Evolutionary conservation across 768 basidiomycete species (phyloP).

Genomic region (Suillus luteus): DNA sequence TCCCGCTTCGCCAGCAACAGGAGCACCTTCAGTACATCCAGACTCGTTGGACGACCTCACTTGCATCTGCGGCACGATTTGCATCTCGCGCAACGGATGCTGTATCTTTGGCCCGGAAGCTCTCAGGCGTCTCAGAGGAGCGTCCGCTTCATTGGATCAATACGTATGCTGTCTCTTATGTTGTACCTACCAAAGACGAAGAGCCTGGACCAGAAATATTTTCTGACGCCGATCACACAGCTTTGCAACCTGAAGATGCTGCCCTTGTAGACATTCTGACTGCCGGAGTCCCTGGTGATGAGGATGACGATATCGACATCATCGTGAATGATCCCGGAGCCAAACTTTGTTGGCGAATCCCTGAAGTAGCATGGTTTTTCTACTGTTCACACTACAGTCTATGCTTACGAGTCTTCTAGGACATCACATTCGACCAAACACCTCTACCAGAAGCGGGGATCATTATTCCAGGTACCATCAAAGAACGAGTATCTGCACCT

Average conservation of each 20-base stretch:
- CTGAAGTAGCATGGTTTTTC: neutral
- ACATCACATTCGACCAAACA: neutral
- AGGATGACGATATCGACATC: neutral
- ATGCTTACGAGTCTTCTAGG: neutral
- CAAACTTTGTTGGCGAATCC: neutral
- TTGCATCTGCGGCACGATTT: neutral
- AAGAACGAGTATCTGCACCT: neutral
- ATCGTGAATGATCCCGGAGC: neutral
- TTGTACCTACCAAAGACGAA: neutral
- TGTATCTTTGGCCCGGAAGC: neutral
- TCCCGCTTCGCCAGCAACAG: constrained; percentile 6
- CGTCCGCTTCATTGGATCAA: neutral
- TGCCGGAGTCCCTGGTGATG: neutral
- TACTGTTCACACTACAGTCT: neutral
- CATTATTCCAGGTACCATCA: neutral
- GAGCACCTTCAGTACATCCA: constrained; percentile 19
- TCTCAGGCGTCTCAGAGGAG: constrained; percentile 1
- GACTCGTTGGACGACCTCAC: constrained; percentile 18
- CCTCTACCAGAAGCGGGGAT: neutral
- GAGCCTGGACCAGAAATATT: neutral
- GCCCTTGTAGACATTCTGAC: neutral
- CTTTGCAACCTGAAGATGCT: neutral
- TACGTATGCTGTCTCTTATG: neutral
- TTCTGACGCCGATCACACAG: neutral
- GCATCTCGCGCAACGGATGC: neutral